Evolutionary conservation across 2,329 filamentous ascomycete species (phyloP).

Genomic region (Byssochlamys sp.): DNA sequence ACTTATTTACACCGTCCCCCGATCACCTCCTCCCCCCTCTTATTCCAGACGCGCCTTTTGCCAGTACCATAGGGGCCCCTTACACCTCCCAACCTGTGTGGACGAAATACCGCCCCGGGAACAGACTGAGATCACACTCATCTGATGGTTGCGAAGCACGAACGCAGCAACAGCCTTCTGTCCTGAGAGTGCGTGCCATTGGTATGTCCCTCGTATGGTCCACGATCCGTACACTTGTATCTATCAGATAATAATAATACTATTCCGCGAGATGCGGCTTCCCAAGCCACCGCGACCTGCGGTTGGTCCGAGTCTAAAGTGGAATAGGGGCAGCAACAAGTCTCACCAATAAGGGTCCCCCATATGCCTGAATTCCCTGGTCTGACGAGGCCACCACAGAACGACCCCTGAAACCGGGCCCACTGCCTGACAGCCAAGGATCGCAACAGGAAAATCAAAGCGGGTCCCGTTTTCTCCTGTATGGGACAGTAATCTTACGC

Average conservation of each 20-base stretch:
- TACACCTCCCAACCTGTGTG: no score
- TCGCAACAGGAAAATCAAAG: neutral
- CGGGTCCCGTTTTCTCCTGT: neutral
- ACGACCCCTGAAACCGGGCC: slow-evolving; percentile 24
- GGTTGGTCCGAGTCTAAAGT: neutral
- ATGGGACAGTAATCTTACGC: neutral
- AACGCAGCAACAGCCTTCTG: neutral
- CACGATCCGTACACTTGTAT: neutral
- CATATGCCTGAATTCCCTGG: slow-evolving; percentile 12
- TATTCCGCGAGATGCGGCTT: neutral
- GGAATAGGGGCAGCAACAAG: slow-evolving; percentile 4
- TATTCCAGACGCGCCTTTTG: neutral
- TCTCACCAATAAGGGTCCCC: slow-evolving; percentile 4
- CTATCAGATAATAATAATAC: neutral
- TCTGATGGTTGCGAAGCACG: neutral
- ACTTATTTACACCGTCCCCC: neutral
- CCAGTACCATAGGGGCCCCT: neutral
- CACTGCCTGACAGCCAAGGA: slow-evolving; percentile 8
- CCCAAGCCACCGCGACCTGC: neutral
- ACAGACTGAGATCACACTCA: neutral
- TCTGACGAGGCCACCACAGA: slow-evolving; percentile 19
- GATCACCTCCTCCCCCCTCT: neutral
- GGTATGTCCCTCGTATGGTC: neutral
- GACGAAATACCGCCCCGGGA: no score
- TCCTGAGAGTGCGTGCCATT: neutral